A percentile compares a stretch with the other conserved stretches of the same genome.
These are phyloP conservation scores for Yamadazyma paraphyllophila DNA, from an alignment of 805 yeast species.

Conservation along the genomic window DNA sequence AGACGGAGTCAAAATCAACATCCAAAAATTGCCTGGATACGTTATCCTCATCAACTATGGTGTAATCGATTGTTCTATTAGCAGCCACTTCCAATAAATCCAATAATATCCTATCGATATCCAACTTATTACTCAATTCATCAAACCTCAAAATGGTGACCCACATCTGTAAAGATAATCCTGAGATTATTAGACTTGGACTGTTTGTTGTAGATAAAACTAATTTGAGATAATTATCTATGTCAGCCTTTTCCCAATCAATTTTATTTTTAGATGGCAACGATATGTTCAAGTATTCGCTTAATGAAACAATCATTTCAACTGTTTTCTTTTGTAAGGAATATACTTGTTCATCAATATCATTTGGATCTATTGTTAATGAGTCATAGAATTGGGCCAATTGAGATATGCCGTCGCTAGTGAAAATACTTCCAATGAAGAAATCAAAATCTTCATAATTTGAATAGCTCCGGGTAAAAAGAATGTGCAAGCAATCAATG, in stretches of 20 bases:
- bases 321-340: slow-evolving; percentile 85
- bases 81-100: slow-evolving; percentile 74
- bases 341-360: slow-evolving; percentile 75
- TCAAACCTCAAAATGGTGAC: slow-evolving; percentile 83
- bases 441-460: slow-evolving; percentile 67
- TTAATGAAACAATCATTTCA: slow-evolving; percentile 85
- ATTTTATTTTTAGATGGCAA: slow-evolving; percentile 34
- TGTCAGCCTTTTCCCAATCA: slow-evolving; percentile 57
- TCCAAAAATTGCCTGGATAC: slow-evolving; percentile 65
- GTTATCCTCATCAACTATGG: slow-evolving; percentile 62
- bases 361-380: slow-evolving; percentile 62
- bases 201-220: slow-evolving; percentile 80
- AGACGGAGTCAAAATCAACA: slow-evolving; percentile 84
- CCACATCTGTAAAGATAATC: slow-evolving; percentile 92
- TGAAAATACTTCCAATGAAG: slow-evolving; percentile 76
- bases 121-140: slow-evolving; percentile 57
- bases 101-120: slow-evolving; percentile 58
- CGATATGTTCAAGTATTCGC: slow-evolving; percentile 67
- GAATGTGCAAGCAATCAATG: slow-evolving; percentile 84
- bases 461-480: slow-evolving; percentile 76
- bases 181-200: slow-evolving; percentile 85
- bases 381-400: slow-evolving; percentile 61
- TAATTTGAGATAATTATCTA: slow-evolving; percentile 65
- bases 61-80: slow-evolving; percentile 72
- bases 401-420: slow-evolving; percentile 68